Percentiles rank a stretch among this genome's conserved stretches.
These are phyloP conservation scores for Candida multigemmis DNA, from an alignment of 805 yeast species.

Conservation along the genomic window DNA sequence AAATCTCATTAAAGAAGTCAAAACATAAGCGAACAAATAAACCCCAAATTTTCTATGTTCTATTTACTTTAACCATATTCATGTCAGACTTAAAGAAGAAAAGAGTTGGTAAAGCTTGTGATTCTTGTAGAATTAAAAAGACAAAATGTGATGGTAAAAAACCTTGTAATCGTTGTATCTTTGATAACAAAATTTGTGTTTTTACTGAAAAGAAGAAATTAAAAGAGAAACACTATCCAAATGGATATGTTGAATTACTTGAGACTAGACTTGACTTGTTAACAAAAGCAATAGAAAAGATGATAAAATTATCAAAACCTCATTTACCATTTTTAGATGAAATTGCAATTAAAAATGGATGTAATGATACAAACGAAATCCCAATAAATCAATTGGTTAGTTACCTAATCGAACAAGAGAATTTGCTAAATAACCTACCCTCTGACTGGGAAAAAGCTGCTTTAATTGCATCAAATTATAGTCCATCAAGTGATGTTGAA, in stretches of 20 bases:
- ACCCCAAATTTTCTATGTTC: too few species aligned
- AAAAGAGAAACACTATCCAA: conserved; percentile 48
- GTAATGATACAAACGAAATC: conserved; percentile 9
- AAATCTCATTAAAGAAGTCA: too few species aligned
- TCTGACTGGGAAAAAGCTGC: conserved; percentile 39
- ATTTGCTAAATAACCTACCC: conserved; percentile 28
- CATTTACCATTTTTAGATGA: conserved; percentile 18
- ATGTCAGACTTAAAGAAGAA: too few species aligned
- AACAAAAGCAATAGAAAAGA: conserved; percentile 39
- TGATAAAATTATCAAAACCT: conserved; percentile 18
- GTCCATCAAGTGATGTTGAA: conserved; percentile 12
- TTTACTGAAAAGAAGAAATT: conserved; percentile 47
- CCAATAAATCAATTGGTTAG: conserved; percentile 43
- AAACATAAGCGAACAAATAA: too few species aligned
- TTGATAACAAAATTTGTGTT: conserved; percentile 51
- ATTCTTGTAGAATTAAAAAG: conserved; percentile 52
- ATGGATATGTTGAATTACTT: conserved; percentile 53
- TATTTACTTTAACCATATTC: too few species aligned
- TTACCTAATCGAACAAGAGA: conserved; percentile 30
- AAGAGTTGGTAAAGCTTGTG: conserved; percentile 59
- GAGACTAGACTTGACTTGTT: conserved; percentile 49
- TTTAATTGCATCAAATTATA: conserved; percentile 28
- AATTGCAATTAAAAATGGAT: conserved; percentile 1
- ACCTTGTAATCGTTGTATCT: conserved; percentile 48
- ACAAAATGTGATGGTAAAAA: conserved; percentile 57